Evolutionary conservation across 192 early-diverging fungal species (phyloP).

Genomic region (Allomyces arbusculus): DNA sequence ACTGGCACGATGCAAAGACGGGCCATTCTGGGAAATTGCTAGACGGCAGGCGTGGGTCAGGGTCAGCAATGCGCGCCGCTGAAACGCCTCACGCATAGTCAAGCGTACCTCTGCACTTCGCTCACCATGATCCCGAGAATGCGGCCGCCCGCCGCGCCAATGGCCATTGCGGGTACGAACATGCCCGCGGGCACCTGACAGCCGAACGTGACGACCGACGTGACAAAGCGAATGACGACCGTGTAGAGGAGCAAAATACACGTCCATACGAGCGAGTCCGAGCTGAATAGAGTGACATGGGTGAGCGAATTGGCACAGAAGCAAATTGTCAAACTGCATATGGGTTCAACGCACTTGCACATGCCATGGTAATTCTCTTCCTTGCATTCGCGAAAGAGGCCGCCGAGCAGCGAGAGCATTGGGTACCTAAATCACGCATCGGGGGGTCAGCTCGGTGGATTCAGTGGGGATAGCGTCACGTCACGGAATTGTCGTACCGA

Average conservation of each 20-base stretch:
- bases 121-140: slow-evolving; percentile 70
- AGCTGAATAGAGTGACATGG: slow-evolving; percentile 6
- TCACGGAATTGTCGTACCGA: background rate
- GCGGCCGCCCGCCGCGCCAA: slow-evolving; percentile 80
- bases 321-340: too few species aligned
- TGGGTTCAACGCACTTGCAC: slow-evolving; percentile 21
- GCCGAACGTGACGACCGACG: slow-evolving; percentile 42
- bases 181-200: slow-evolving; percentile 68
- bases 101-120: slow-evolving; percentile 21
- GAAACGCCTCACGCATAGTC: too few species aligned
- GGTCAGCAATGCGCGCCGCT: too few species aligned
- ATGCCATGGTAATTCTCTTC: slow-evolving; percentile 38
- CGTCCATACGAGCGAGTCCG: background rate
- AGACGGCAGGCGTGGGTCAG: too few species aligned
- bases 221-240: slow-evolving; percentile 19
- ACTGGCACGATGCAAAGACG: slow-evolving; percentile 54
- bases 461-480: too few species aligned
- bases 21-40: slow-evolving; percentile 23
- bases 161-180: slow-evolving; percentile 84
- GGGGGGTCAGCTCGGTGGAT: too few species aligned
- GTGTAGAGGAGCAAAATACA: background rate
- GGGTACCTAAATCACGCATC: background rate
- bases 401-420: slow-evolving; percentile 23
- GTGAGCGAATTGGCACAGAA: slow-evolving; percentile 4
- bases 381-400: slow-evolving; percentile 51